Base-by-base conservation (phyloP, 768 basidiomycete genomes). In the Russula earlei region DNA sequence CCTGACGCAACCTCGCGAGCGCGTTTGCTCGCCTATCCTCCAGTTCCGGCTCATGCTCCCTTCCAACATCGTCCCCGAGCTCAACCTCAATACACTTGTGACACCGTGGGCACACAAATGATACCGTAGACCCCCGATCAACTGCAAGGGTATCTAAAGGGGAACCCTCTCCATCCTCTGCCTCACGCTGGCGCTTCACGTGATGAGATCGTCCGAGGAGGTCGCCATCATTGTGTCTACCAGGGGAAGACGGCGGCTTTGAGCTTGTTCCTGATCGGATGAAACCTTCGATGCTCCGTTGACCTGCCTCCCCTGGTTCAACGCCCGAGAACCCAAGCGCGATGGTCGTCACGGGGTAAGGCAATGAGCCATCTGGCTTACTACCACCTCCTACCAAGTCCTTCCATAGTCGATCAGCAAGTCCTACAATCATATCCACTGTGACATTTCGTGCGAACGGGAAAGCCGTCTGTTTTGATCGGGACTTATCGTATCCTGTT, bases 261-360 rank as follows among this genome's bases (percentile, higher is more conserved):
- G 64, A 38, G n/a, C 38, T 50, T 40, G 68, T 65, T 20, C 61
- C 69, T 9, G 69, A 50, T 10, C 74, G 78, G 55, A 99, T 81
- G 70, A 98, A 99, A 1, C 84, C 82, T 67, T 95, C 87, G 53
- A 99, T 95, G 33, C 79, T 85, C 58, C 78, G 79, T 67, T 97
- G 95, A 12, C 94, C 94, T 1, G 73, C 70, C 66, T 91, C 91
- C 41, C 79, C 70, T 1, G 75, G 71, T 62, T 86, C 90, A 37
- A 96, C 80, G 2, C 89, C 89, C 6, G 83, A 78, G 64, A 96
- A 92, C 5, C 78, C 78, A 38, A 96, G 74, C 31, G 77, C 73
- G 7, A 98, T 77, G 62, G 77, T 79, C 24, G 84, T 85, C 38
- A 96, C 75, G 54, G 86, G 85, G 69, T 90, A 74, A 1, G 70